Percentiles rank a stretch among this genome's conserved stretches.
These are phyloP conservation scores for Helminthosporium solani DNA, from an alignment of 2,329 filamentous ascomycete genomes.

Conservation along the genomic window DNA sequence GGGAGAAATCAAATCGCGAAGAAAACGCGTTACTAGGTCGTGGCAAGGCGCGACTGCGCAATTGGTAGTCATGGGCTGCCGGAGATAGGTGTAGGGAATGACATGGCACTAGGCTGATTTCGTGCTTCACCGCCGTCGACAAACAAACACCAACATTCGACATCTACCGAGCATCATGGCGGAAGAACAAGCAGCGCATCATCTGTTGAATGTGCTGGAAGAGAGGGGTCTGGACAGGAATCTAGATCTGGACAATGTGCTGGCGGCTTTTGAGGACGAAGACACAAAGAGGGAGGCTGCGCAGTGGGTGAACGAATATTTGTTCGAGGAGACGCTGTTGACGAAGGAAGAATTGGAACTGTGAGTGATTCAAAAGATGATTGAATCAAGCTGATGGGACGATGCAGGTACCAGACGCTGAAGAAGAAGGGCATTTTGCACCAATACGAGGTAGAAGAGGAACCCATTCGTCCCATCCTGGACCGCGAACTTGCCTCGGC, in stretches of 20 bases:
- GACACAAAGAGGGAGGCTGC: conserved; percentile 44
- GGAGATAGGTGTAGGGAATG: conserved; percentile 11
- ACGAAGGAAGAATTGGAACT: conserved; percentile 52
- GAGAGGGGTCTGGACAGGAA: conserved; percentile 46
- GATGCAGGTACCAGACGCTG: conserved; percentile 33
- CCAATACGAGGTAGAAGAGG: conserved; percentile 32
- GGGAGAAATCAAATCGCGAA: neutral
- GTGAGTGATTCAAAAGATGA: conserved; percentile 30
- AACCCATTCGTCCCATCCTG: conserved; percentile 49
- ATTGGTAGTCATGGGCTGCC: conserved; percentile 19
- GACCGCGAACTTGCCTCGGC: conserved; percentile 63
- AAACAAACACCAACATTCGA: conserved; percentile 16
- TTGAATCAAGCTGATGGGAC: conserved; percentile 1
- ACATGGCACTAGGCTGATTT: conserved; percentile 22
- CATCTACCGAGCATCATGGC: conserved; percentile 25
- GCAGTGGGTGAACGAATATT: conserved; percentile 51
- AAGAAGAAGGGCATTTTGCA: conserved; percentile 35
- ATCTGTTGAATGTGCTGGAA: conserved; percentile 47
- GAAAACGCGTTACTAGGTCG: conserved; percentile 7
- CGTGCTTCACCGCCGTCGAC: conserved; percentile 25
- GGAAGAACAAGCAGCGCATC: conserved; percentile 42
- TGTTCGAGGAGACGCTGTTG: conserved; percentile 49
- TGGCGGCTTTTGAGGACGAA: conserved; percentile 49
- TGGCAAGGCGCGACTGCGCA: conserved; percentile 35
- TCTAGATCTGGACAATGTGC: conserved; percentile 47